phyloP scores from a whole-genome alignment of 73 alveolate genomes.

The Paramecium tetraurelia region DNA sequence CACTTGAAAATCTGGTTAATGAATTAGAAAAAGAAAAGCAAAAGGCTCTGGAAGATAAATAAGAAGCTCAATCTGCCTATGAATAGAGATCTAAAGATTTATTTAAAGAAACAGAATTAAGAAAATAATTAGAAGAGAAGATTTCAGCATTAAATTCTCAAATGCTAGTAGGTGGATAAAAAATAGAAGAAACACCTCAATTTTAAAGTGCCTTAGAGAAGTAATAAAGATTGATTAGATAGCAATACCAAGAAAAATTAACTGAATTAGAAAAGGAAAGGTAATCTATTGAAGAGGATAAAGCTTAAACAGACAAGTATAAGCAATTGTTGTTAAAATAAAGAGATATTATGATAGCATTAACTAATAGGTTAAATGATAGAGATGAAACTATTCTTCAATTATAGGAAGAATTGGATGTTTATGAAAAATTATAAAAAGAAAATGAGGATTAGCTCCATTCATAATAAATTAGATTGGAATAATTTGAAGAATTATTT shows the following conservation, averaged over 20 bases:
- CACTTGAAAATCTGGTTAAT: conserved; percentile 67
- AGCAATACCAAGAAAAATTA: conserved; percentile 87
- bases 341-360: conserved; percentile 99
- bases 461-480: conserved; percentile 6
- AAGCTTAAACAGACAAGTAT: conserved; percentile 96
- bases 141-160: conserved; percentile 91
- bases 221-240: conserved; percentile 73
- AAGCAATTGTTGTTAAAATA: conserved; percentile 95
- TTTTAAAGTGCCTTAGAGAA: conserved; percentile 93
- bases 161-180: conserved; percentile 97
- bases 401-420: conserved; percentile 95
- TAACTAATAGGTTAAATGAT: conserved; percentile 97
- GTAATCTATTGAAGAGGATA: conserved; percentile 90
- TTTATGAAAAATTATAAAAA: conserved; percentile 87
- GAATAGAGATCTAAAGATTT: conserved; percentile 92
- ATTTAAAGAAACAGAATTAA: conserved; percentile 92
- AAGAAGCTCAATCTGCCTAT: conserved; percentile 92
- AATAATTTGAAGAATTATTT: conserved; percentile 45
- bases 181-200: conserved; percentile 96
- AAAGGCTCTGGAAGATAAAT: conserved; percentile 94
- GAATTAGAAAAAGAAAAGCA: conserved; percentile 91
- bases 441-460: conserved; percentile 74
- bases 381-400: conserved; percentile 98
- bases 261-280: conserved; percentile 95
- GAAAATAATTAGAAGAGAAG: conserved; percentile 94